phyloP scores from a whole-genome alignment of 768 basidiomycete genomes.

The Xerocomus brunneocitrinus region DNA sequence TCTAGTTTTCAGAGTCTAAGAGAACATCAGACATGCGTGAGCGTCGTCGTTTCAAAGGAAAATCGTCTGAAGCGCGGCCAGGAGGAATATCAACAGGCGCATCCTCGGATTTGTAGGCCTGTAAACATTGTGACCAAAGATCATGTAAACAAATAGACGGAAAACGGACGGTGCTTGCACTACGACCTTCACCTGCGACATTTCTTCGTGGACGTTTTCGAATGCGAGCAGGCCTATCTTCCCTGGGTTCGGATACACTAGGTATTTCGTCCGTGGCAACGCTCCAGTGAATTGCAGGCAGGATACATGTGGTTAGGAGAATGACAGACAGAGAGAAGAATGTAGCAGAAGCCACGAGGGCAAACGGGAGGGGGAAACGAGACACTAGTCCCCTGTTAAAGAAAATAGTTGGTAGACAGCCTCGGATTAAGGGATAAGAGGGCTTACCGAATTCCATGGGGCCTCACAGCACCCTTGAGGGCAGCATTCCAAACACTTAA shows the following conservation, averaged over 20 bases:
- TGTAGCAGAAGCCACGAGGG: conserved; percentile 40
- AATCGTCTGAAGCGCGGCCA: conserved; percentile 22
- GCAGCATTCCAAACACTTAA: conserved; percentile 60
- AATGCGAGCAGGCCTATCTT: conserved; percentile 19
- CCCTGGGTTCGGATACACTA: conserved; percentile 10
- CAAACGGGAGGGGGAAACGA: conserved; percentile 59
- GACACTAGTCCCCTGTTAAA: conserved; percentile 57
- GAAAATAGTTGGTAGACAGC: neutral
- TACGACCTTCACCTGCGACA: conserved; percentile 17
- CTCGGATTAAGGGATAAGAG: neutral
- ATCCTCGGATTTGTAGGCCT: conserved; percentile 28
- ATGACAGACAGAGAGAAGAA: conserved; percentile 47
- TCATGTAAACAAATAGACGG: neutral
- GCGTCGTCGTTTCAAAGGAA: conserved; percentile 42
- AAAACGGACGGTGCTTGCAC: conserved; percentile 21
- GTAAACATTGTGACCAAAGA: conserved; percentile 12
- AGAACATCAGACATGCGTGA: conserved; percentile 36
- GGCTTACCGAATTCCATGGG: conserved; percentile 65
- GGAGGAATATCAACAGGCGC: conserved; percentile 29
- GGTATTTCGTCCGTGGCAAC: conserved; percentile 14
- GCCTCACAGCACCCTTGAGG: conserved; percentile 57
- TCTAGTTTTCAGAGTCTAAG: conserved; percentile 29
- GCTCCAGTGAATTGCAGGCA: conserved; percentile 40
- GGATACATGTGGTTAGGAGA: conserved; percentile 46
- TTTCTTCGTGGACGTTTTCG: conserved; percentile 29